phyloP scores from a whole-genome alignment of 1,284 basidiomycete genomes.

The Salmacisia buchloeana region DNA sequence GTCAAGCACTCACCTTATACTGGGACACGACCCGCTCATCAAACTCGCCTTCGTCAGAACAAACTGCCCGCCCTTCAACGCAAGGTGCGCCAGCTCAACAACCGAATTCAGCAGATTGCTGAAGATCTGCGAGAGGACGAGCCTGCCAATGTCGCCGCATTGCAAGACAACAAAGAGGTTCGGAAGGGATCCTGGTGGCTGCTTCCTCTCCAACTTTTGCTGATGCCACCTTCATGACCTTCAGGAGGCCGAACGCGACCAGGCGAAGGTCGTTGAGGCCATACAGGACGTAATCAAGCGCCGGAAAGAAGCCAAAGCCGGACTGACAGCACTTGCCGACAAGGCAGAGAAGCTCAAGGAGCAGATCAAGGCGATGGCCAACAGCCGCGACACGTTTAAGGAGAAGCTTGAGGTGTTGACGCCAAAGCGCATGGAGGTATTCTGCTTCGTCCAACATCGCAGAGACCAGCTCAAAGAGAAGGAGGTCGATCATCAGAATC shows the following conservation, averaged over 20 bases:
- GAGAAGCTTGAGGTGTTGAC: not conserved
- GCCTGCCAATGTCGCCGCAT: constrained; percentile 64
- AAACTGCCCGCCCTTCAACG: not conserved
- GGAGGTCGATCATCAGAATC: constrained; percentile 51
- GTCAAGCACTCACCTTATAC: not conserved
- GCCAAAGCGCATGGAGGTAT: not conserved
- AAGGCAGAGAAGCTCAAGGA: constrained; percentile 29
- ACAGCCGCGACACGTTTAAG: not conserved
- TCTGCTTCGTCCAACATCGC: not conserved
- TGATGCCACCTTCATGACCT: too few species aligned
- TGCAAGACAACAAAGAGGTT: constrained; percentile 56
- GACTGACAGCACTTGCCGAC: constrained; percentile 22
- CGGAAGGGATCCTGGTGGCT: not conserved
- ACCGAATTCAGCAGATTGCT: constrained; percentile 53
- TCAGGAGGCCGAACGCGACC: not conserved
- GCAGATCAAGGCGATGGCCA: constrained; percentile 24
- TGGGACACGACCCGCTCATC: not conserved
- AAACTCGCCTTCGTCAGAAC: constrained; percentile 6
- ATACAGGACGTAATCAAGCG: constrained; percentile 11
- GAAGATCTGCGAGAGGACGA: constrained; percentile 68
- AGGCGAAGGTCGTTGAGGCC: not conserved
- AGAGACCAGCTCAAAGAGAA: constrained; percentile 42
- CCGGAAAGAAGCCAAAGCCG: not conserved
- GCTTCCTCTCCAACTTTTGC: not conserved
- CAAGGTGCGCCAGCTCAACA: constrained; percentile 37